Base-by-base conservation (phyloP, 257 asterid species). In the Craterostigma plantagineum region DNA sequence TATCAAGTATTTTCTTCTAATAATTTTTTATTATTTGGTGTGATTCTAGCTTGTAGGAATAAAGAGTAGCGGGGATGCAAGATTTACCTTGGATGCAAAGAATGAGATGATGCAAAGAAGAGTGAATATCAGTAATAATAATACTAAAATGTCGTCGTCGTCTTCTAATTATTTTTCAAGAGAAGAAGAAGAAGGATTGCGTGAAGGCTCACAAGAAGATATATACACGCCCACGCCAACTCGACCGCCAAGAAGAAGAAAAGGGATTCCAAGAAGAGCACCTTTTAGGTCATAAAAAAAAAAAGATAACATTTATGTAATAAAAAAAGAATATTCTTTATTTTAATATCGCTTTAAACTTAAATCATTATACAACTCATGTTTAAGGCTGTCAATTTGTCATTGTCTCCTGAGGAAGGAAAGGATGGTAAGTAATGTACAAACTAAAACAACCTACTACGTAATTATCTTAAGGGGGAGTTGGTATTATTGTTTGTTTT, bases 191-290 rank as follows among this genome's bases (percentile, higher is more conserved):
- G 30, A 23, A 23, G 30, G 30, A 23, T 23, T 6, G 30, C 30
- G 30, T 70, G 95, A 79, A 55, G 75, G 79, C 66, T 55, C 70
- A 50, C 81, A 74, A 70, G 80, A 76, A 58, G 95, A 73, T 85
- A 87, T 79, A 54, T 74, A 58, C 75, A 87, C 86, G 67, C 63
- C 93, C 42, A 66, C 81, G 7, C 80, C 91, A 33, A 62, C 82
- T 59, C 70, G 93, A 10, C 62, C 10, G 52, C 60, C 81, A 67
- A 79, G 95, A 61, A 82, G 98, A 72, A 79, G 98, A 69, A 87
- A 87, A 50, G 98, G 98, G 50, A 72, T 83, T 53, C 98, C 98
- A 42, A 93, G 65, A 53, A 72, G 98, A 63, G 95, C 98, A 16
- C 98, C 98, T 37, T 77, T 87, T 63, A 68, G 77, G 42, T 76